Base-by-base conservation (phyloP, 2,329 filamentous ascomycete genomes). In the Colletotrichum kahawae region DNA sequence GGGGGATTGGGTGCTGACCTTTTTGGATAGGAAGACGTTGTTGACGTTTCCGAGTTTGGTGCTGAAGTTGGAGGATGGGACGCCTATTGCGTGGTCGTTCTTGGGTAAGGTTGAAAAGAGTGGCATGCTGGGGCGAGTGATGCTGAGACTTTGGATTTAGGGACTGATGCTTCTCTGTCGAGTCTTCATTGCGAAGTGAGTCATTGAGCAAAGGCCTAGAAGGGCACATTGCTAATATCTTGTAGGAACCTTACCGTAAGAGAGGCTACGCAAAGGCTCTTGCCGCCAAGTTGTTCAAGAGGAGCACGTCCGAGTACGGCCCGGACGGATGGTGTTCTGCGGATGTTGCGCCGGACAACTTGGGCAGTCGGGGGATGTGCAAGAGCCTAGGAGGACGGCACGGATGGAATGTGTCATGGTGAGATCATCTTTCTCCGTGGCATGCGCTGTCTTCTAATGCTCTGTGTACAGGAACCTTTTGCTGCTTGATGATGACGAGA, bases 21-120 rank as follows among this genome's bases (percentile, higher is more conserved):
- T 56, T 12, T 24, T 24, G 1, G 34, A 14, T 38, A 88, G 86
- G 76, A 82, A 85, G 12, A 88, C 83, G 14, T 80, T 90, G 31
- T 78, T 83, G 73, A 80, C 81, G 27, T 83, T 89, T 56, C 89
- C 88, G 4, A 90, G 85, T 76, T 81, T 86, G 48, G 84, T 86
- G 2, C 82, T 92, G 24, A 87, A 88, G 67, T 80, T 85, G 0
- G 79, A 82, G 2, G 85, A 89, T 21, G 87, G 85, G 1, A 87
- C 83, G 2, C 87, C 89, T 0, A 83, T 94, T 7, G 91, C 92
- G 0, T 95, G 93, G 93, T 90, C 88, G 0, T 93, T 95, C 66
- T 80, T 91, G 6, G 87, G 88, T 86, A 70, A 21, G 34, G 77
- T 63, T 48, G 4, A 24, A 16, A 9, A 9, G 8, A 34, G 21